These are phyloP conservation scores for Ophiostoma sp. DNA, from an alignment of 2,329 filamentous ascomycete genomes.

Conservation along the genomic window DNA sequence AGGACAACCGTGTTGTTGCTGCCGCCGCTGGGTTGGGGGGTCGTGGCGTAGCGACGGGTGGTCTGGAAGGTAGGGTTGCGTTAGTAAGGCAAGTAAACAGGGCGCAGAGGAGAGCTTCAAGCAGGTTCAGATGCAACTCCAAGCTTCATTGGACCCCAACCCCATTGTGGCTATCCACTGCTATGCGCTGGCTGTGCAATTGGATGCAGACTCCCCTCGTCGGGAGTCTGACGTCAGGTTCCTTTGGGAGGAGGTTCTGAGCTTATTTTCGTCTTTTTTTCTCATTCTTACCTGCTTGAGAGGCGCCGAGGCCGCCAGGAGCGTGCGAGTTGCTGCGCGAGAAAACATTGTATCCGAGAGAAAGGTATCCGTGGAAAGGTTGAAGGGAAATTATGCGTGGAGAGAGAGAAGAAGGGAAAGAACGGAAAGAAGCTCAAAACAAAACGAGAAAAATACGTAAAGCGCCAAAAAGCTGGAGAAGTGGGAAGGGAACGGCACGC, in stretches of 20 bases:
- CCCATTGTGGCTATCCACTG: neutral
- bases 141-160: neutral
- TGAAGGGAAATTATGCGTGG: neutral
- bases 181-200: neutral
- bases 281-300: slow-evolving; percentile 59
- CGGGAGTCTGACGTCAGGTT: slow-evolving; percentile 21
- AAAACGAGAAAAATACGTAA: neutral
- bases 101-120: neutral
- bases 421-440: neutral
- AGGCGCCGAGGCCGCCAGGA: slow-evolving; percentile 62
- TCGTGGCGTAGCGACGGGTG: slow-evolving; percentile 69
- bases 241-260: neutral
- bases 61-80: slow-evolving; percentile 42
- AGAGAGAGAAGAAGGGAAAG: neutral
- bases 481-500: neutral
- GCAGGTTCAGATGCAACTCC: neutral
- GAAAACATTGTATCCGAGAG: slow-evolving; percentile 60
- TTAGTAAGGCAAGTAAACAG: neutral
- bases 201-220: neutral
- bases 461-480: neutral
- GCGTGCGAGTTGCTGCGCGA: slow-evolving; percentile 62
- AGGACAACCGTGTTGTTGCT: slow-evolving; percentile 60
- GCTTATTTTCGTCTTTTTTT: neutral
- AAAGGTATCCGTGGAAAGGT: neutral
- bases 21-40: slow-evolving; percentile 31